phyloP scores from a whole-genome alignment of 2,329 filamentous ascomycete genomes.

The Fusarium sp. region DNA sequence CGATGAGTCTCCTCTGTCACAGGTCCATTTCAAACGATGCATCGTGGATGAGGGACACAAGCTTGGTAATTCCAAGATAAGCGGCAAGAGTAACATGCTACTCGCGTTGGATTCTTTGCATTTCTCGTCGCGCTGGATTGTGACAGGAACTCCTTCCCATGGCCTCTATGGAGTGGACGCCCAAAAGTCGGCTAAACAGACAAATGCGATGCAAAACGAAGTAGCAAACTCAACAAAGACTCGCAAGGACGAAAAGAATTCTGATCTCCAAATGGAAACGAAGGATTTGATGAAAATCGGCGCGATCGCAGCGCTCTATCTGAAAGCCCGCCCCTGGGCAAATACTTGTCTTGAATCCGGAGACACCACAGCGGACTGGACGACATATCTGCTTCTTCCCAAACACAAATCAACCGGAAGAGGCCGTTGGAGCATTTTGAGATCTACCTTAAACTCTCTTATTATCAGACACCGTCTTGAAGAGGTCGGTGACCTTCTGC shows the following conservation, averaged over 20 bases:
- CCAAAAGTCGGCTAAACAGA: conserved; percentile 1
- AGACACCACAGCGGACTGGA: conserved; percentile 74
- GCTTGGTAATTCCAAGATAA: conserved; percentile 73
- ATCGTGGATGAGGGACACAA: conserved; percentile 94
- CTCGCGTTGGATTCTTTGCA: conserved; percentile 65
- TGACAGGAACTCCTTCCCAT: conserved; percentile 89
- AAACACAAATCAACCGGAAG: conserved; percentile 63
- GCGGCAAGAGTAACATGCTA: conserved; percentile 67
- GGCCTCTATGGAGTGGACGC: conserved; percentile 77
- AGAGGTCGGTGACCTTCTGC: conserved; percentile 77
- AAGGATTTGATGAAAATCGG: conserved; percentile 76
- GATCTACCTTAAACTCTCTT: conserved; percentile 77
- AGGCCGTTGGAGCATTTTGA: conserved; percentile 72
- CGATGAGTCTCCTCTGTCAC: conserved; percentile 70
- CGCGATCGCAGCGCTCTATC: conserved; percentile 74
- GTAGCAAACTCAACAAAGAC: not conserved
- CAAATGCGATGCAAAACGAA: not conserved
- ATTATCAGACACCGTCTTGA: conserved; percentile 83
- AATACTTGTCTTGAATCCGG: conserved; percentile 67
- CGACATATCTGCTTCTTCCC: conserved; percentile 74
- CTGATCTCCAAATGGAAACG: conserved; percentile 63
- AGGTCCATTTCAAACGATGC: conserved; percentile 85
- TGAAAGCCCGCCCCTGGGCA: conserved; percentile 83
- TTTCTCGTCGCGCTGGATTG: conserved; percentile 84
- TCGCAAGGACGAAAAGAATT: conserved; percentile 38